Conservation (phyloP, 2,329 filamentous ascomycete genomes). For the Colletotrichum spinosum region DNA sequence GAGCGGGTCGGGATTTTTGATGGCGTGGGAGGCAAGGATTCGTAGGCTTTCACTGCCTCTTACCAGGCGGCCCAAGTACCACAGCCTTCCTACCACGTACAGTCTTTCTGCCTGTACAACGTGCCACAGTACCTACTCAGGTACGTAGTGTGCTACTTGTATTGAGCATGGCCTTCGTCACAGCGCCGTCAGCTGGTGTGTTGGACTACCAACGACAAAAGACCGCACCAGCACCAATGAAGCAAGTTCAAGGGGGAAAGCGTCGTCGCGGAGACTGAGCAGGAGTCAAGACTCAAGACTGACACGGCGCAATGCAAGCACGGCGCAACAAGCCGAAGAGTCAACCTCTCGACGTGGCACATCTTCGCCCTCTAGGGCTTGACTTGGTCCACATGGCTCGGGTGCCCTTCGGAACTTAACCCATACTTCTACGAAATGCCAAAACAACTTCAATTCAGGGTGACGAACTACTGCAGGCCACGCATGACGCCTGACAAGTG, state of each 20-base stretch:
- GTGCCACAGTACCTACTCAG: too few species aligned
- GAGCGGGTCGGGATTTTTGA: conserved; percentile 4
- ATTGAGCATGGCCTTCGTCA: not conserved
- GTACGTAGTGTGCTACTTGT: not conserved
- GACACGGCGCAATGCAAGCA: not conserved
- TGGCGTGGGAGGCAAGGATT: conserved; percentile 26
- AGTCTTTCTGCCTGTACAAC: too few species aligned
- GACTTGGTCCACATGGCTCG: conserved; percentile 13
- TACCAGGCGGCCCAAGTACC: not conserved
- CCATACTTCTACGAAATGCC: not conserved
- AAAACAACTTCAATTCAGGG: conserved; percentile 20
- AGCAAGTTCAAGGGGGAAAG: conserved; percentile 28
- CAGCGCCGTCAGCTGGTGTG: conserved; percentile 20
- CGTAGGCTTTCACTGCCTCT: conserved; percentile 3
- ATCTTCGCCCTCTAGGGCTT: conserved; percentile 23
- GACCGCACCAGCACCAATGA: conserved; percentile 21
- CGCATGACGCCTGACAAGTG: conserved; percentile 12
- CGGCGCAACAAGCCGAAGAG: too few species aligned
- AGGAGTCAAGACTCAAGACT: too few species aligned
- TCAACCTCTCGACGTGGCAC: conserved; percentile 4
- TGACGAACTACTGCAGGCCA: conserved; percentile 16
- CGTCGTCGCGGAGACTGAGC: conserved; percentile 5
- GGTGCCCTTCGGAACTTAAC: not conserved
- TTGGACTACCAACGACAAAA: conserved; percentile 18
- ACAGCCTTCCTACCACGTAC: too few species aligned